Evolutionary conservation across 176 grass and related monocot genomes (phyloP).

Genomic region (Triticum turgidum): DNA sequence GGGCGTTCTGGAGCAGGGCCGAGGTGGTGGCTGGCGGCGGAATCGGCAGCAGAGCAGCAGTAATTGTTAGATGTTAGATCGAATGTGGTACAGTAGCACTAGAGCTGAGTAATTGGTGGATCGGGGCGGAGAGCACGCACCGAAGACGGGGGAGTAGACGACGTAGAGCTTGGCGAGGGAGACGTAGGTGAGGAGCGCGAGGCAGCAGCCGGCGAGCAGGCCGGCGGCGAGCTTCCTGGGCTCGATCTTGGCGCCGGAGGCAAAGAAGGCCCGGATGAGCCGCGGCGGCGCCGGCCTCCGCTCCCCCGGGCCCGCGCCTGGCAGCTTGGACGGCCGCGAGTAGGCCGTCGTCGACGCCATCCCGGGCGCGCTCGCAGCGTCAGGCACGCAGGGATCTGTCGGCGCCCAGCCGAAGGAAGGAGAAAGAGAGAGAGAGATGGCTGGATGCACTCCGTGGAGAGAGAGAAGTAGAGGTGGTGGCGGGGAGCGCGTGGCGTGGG

Average conservation of each 20-base stretch:
- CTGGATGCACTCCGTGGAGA: neutral
- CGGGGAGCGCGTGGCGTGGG: neutral
- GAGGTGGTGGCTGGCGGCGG: slow-evolving; percentile 36
- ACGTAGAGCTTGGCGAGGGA: slow-evolving; percentile 70
- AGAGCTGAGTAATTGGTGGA: neutral
- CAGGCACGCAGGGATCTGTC: neutral
- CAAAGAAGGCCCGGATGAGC: slow-evolving; percentile 21
- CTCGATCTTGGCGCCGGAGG: slow-evolving; percentile 50
- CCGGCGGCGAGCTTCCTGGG: slow-evolving; percentile 64
- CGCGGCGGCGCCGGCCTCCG: slow-evolving; percentile 28
- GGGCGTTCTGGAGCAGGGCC: slow-evolving; percentile 38
- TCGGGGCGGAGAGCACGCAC: neutral
- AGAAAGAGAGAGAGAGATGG: no score
- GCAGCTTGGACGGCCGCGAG: slow-evolving; percentile 37
- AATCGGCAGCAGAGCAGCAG: neutral
- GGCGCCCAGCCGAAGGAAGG: no score
- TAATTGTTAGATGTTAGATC: neutral
- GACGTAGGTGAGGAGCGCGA: slow-evolving; percentile 68
- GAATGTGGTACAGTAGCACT: neutral
- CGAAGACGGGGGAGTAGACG: slow-evolving; percentile 69
- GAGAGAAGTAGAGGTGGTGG: neutral
- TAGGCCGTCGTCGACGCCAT: slow-evolving; percentile 47
- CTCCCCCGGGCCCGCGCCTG: neutral
- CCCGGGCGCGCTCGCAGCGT: neutral
- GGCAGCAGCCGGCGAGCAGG: slow-evolving; percentile 55